These are phyloP conservation scores for Auricularia sp. DNA, from an alignment of 768 basidiomycete genomes.

Conservation along the genomic window DNA sequence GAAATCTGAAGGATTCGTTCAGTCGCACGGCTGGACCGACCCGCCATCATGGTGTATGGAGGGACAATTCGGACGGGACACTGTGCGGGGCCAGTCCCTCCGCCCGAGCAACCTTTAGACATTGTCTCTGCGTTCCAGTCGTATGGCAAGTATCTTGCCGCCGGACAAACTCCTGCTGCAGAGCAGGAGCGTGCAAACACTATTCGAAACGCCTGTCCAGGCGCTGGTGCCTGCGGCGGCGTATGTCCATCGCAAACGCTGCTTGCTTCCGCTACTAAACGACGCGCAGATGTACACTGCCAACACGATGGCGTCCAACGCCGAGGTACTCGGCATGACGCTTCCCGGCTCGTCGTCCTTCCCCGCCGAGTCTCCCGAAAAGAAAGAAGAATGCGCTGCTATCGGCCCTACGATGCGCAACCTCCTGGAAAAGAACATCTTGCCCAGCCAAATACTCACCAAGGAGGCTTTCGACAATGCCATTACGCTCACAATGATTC, in stretches of 20 bases:
- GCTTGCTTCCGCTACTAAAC: not conserved
- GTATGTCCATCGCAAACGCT: conserved; percentile 37
- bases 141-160: conserved; percentile 90
- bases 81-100: conserved; percentile 65
- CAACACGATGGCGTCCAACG: conserved; percentile 95
- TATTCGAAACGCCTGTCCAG: conserved; percentile 90
- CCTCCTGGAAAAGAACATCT: conserved; percentile 83
- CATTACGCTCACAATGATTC: conserved; percentile 92
- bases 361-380: conserved; percentile 88
- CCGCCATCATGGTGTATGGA: conserved; percentile 96
- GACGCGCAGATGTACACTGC: conserved; percentile 83
- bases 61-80: conserved; percentile 90
- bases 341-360: conserved; percentile 95
- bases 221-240: conserved; percentile 94
- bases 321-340: conserved; percentile 94
- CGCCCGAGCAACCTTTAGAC: conserved; percentile 49
- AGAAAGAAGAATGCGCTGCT: conserved; percentile 70
- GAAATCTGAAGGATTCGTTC: conserved; percentile 3
- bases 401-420: conserved; percentile 78
- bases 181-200: conserved; percentile 80
- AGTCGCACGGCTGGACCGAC: conserved; percentile 94
- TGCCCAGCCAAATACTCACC: conserved; percentile 95
- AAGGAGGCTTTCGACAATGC: conserved; percentile 95
- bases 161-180: conserved; percentile 73
- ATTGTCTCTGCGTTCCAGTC: conserved; percentile 97